phyloP scores from a whole-genome alignment of 768 basidiomycete species.

The Rhodotorula paludigena region DNA sequence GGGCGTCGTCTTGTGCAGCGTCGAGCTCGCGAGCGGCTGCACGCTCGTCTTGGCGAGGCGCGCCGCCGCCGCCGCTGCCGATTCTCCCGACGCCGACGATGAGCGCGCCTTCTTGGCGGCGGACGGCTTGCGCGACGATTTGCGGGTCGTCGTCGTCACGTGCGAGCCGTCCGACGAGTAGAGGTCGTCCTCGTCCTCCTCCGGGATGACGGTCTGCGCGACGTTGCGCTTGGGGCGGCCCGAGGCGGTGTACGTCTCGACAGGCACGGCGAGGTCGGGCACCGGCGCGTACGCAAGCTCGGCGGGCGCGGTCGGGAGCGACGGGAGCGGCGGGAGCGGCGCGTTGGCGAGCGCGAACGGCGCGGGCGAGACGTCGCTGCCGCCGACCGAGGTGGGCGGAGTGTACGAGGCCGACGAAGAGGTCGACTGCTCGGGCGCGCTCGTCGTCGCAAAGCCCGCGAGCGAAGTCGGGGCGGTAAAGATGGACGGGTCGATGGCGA shows the following conservation, averaged over 20 bases:
- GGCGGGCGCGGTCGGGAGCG: neutral
- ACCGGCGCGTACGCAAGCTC: neutral
- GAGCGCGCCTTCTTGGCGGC: conserved; percentile 24
- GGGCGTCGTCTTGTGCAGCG: conserved; percentile 28
- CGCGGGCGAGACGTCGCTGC: neutral
- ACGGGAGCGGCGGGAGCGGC: conserved; percentile 1
- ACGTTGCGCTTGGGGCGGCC: conserved; percentile 29
- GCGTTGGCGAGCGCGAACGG: conserved; percentile 6
- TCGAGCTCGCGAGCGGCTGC: conserved; percentile 18
- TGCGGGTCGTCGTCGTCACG: conserved; percentile 8
- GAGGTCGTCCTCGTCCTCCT: conserved; percentile 10
- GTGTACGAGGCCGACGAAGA: neutral
- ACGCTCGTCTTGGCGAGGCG: conserved; percentile 27
- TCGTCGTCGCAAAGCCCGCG: neutral
- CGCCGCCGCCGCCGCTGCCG: neutral
- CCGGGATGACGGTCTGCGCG: conserved; percentile 8
- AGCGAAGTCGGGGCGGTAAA: neutral
- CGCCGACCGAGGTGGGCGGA: neutral
- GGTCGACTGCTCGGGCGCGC: neutral
- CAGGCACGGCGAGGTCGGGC: neutral
- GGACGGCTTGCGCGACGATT: neutral
- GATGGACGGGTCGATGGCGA: conserved; percentile 32
- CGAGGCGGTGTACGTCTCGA: neutral
- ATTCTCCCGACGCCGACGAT: neutral
- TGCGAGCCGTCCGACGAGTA: conserved; percentile 7